Base-by-base conservation (phyloP, 768 basidiomycete species). In the Cystobasidium ongulense region DNA sequence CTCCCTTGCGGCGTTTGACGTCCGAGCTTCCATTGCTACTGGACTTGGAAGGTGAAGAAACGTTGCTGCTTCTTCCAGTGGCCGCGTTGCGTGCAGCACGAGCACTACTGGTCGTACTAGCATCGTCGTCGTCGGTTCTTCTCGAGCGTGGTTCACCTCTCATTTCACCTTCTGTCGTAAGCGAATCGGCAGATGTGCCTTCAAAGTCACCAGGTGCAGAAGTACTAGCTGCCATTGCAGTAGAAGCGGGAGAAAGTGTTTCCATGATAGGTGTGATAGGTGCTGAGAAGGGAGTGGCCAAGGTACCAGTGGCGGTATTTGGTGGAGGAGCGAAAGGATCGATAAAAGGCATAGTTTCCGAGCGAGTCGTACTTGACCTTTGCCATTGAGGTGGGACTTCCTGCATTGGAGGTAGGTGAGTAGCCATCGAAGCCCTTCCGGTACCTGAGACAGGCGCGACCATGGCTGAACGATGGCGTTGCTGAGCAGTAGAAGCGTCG, bases 1-100 rank as follows among this genome's bases (percentile, higher is more conserved):
- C 86, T 76, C 84, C 83, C 80, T 86, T 86, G 70, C 83, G 80
- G 35, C 80, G 73, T 62, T 88, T 83, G 70, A 59, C n/a, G 65
- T 57, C 59, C n/a, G 70, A 39, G 27, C 59, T 62, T 31, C n/a
- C 33, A 33, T 59, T 57, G 23, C 52, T 72, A 29, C 53, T 68
- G 35, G 57, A 29, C 13, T 59, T 59, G 11, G 57, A 59, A 29
- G 57, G 57, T 2, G 57, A 29, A 35, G 57, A 59, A 27, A 59
- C 57, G 29, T 27, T 59, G 33, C 57, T 59, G 29, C 13, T 11
- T 59, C 27, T 27, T 13, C 57, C 52, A 23, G 52, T 29, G 5
- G 52, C 57, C 17, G 57, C 25, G 25, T 73, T 46, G 11, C 61
- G 21, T 21, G 61, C n/a, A n/a, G 43, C 62, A 13, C 72, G 4